Base-by-base conservation (phyloP, 805 yeast species). In the Saccharomycodes ludwigii region DNA sequence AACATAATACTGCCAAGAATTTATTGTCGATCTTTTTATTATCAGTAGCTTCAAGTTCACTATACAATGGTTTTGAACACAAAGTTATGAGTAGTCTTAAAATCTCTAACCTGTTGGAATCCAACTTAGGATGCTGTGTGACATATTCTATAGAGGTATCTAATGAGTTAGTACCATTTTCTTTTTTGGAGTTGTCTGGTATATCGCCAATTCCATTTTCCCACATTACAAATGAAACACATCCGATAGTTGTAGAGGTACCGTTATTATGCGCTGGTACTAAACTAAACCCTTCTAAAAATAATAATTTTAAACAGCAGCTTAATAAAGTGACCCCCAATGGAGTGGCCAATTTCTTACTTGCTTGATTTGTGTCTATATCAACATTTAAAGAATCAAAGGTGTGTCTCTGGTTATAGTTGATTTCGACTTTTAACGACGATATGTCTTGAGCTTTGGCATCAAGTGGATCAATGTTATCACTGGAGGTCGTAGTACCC, bases 201-300 rank as follows among this genome's bases (percentile, higher is more conserved):
- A 52, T 44, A 3, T 59, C 49, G 2, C 83, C 86, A 20, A 85
- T 65, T 5, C 95, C 95, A 3, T 79, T 72, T 43, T 81, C 93
- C 95, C 95, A 85, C 1, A 78, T 60, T n/a, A 46, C 36, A 24
- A 42, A 47, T 2, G 57, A 48, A 20, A 37, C 40, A 3, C 49
- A 37, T 11, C 61, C 63, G 2, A 47, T 44, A 1, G 46, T 44
- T 1, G 29, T 18, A n/a, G n/a, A n/a, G n/a, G n/a, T n/a, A n/a
- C n/a, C n/a, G n/a, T n/a, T n/a, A 3, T 45, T 43, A 6, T 43
- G 35, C 10, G 37, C 30, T 10, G 40, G 27, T 12, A 47, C 44
- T 11, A 49, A 31, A 2, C 55, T 44, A 18, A 50, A 51, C 2
- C 52, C 50, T 27, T 50, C 48, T 27, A 50, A 41, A 26, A 54